Percentiles rank a stretch among this genome's conserved stretches.
phyloP scores from a whole-genome alignment of 1,139 yeast species.

The Pichia sp. region DNA sequence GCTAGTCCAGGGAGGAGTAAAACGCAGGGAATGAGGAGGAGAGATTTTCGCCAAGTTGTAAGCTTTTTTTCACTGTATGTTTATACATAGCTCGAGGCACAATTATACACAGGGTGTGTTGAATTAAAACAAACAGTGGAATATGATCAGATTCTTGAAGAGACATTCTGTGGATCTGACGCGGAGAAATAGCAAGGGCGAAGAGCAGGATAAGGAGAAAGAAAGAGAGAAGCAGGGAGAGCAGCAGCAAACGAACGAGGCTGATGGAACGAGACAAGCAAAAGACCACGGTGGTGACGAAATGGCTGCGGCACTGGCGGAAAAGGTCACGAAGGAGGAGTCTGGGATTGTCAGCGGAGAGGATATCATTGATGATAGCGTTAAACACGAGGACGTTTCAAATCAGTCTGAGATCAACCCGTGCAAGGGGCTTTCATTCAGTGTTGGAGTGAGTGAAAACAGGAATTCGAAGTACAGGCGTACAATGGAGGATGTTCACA shows the following conservation, averaged over 20 bases:
- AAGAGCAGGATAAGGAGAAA: conserved; percentile 6
- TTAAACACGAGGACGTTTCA: neutral
- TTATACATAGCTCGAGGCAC: neutral
- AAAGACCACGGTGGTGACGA: neutral
- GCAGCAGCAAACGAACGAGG: neutral
- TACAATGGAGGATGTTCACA: conserved; percentile 96
- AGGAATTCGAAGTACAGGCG: conserved; percentile 75
- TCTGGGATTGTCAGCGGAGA: neutral
- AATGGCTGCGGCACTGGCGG: neutral
- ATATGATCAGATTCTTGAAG: conserved; percentile 20
- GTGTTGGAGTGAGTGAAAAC: conserved; percentile 88
- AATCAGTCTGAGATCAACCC: conserved; percentile 21
- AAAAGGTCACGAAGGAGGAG: neutral
- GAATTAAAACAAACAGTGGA: neutral
- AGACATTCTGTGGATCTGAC: conserved; percentile 22
- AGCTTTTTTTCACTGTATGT: neutral
- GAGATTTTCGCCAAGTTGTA: neutral
- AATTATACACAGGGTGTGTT: neutral
- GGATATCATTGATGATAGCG: neutral
- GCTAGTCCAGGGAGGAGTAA: neutral
- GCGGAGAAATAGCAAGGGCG: conserved; percentile 8
- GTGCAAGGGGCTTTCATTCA: conserved; percentile 44
- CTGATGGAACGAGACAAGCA: neutral
- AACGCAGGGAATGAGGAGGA: neutral
- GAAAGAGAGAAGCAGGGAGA: neutral